A percentile compares a stretch with the other conserved stretches of the same genome.
Evolutionary conservation across 2,329 filamentous ascomycete species (phyloP).

Genomic region (Colletotrichum tropicicola): DNA sequence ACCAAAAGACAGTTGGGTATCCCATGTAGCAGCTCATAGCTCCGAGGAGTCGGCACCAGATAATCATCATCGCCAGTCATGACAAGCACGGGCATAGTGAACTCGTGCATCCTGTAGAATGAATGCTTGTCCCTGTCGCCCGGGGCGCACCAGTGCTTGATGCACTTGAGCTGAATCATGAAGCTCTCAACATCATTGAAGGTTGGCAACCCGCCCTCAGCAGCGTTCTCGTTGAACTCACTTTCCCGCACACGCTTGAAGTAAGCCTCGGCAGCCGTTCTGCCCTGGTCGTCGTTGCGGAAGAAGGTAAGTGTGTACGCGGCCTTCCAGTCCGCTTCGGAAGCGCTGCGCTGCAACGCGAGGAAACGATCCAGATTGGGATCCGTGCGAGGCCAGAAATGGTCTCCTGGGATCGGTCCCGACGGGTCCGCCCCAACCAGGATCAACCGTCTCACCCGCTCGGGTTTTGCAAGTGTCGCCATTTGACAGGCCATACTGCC

Average conservation of each 20-base stretch:
- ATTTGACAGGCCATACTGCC: conserved; percentile 19
- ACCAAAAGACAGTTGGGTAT: conserved; percentile 12
- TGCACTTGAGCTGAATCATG: conserved; percentile 1
- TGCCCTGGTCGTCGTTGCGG: conserved; percentile 5
- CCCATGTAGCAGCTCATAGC: conserved; percentile 14
- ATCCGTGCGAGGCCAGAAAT: conserved; percentile 15
- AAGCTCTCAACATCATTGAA: conserved; percentile 20
- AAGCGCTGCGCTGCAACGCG: background rate
- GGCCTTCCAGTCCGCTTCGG: conserved; percentile 4
- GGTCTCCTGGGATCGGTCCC: background rate
- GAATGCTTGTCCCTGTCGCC: conserved; percentile 3
- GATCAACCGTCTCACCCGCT: conserved; percentile 2
- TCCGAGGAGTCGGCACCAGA: conserved; percentile 11
- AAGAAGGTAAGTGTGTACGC: conserved; percentile 15
- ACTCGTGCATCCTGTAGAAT: conserved; percentile 3
- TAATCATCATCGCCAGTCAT: conserved; percentile 23
- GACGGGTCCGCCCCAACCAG: conserved; percentile 2
- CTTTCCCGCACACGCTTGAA: conserved; percentile 4
- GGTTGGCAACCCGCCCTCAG: background rate
- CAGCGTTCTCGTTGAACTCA: conserved; percentile 12
- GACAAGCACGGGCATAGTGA: conserved; percentile 17
- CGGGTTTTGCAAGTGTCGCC: background rate
- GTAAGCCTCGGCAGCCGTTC: background rate
- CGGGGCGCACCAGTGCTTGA: conserved; percentile 14
- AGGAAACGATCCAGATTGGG: conserved; percentile 16